A percentile compares a stretch with the other conserved stretches of the same genome.
These are phyloP conservation scores for Drechslerella stenobrocha DNA, from an alignment of 2,329 filamentous ascomycete genomes.

Conservation along the genomic window DNA sequence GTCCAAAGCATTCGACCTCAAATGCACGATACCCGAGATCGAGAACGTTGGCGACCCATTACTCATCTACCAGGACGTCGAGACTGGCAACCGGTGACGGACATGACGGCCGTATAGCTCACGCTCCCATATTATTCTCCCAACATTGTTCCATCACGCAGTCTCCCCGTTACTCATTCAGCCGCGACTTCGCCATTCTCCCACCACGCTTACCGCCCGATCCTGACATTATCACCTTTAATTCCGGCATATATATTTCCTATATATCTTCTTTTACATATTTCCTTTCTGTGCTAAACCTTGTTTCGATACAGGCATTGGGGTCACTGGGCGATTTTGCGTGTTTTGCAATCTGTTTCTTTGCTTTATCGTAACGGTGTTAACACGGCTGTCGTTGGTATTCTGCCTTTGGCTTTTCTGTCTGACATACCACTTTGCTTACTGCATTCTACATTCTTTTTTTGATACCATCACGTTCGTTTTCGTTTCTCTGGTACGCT, in stretches of 20 bases:
- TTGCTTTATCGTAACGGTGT: conserved; percentile 46
- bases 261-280: conserved; percentile 41
- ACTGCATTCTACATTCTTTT: conserved; percentile 2
- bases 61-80: conserved; percentile 73
- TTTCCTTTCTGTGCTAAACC: conserved; percentile 22
- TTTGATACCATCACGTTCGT: conserved; percentile 48
- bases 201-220: conserved; percentile 20
- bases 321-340: conserved; percentile 44
- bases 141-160: conserved; percentile 32
- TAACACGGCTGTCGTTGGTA: conserved; percentile 49
- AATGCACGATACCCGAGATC: conserved; percentile 98
- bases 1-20: conserved; percentile 96
- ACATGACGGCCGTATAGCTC: conserved; percentile 4
- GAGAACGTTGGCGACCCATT: conserved; percentile 96
- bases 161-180: conserved; percentile 45
- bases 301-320: conserved; percentile 47
- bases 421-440: conserved; percentile 40
- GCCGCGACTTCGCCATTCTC: conserved; percentile 38
- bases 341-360: conserved; percentile 26
- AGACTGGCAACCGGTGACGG: conserved; percentile 42
- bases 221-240: conserved; percentile 39
- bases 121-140: conserved; percentile 13
- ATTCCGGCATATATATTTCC: conserved; percentile 43
- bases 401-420: conserved; percentile 22
- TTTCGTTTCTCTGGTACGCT: conserved; percentile 21